Evolutionary conservation across 768 basidiomycete genomes (phyloP).

Genomic region (Hortiboletus flavorubellus): DNA sequence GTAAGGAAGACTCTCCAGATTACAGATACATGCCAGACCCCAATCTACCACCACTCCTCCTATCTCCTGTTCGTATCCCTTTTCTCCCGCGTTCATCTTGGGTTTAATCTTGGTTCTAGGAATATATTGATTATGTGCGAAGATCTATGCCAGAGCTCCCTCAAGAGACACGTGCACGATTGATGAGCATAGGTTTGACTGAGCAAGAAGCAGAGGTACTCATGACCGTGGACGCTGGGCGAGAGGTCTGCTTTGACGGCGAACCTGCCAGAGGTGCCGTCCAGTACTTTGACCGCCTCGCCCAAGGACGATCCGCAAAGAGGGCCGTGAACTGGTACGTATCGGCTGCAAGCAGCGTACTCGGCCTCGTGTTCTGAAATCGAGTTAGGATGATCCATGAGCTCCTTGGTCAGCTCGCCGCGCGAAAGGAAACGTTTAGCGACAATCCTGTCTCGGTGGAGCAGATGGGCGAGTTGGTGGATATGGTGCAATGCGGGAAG

Average conservation of each 20-base stretch:
- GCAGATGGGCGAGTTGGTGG: slow-evolving; percentile 76
- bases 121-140: slow-evolving; percentile 53
- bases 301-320: slow-evolving; percentile 56
- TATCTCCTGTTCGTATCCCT: slow-evolving; percentile 44
- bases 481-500: slow-evolving; percentile 59
- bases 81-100: background rate
- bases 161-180: slow-evolving; percentile 51
- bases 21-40: slow-evolving; percentile 99
- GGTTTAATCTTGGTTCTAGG: slow-evolving; percentile 37
- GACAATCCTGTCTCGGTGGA: slow-evolving; percentile 56
- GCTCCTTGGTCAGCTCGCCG: slow-evolving; percentile 72
- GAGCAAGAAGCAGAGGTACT: slow-evolving; percentile 72
- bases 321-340: slow-evolving; percentile 81
- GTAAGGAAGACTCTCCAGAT: slow-evolving; percentile 93
- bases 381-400: slow-evolving; percentile 82
- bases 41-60: slow-evolving; percentile 72
- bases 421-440: slow-evolving; percentile 51
- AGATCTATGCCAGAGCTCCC: slow-evolving; percentile 74
- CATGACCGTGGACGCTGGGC: slow-evolving; percentile 64
- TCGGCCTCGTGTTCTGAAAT: background rate
- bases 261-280: slow-evolving; percentile 52
- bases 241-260: slow-evolving; percentile 63
- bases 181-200: slow-evolving; percentile 54
- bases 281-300: slow-evolving; percentile 75
- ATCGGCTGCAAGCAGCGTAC: background rate